Evolutionary conservation across 352 stramenopile species (phyloP), one percentile per base, ranked within the genome.

Genomic region (Aphanomyces invadans): DNA sequence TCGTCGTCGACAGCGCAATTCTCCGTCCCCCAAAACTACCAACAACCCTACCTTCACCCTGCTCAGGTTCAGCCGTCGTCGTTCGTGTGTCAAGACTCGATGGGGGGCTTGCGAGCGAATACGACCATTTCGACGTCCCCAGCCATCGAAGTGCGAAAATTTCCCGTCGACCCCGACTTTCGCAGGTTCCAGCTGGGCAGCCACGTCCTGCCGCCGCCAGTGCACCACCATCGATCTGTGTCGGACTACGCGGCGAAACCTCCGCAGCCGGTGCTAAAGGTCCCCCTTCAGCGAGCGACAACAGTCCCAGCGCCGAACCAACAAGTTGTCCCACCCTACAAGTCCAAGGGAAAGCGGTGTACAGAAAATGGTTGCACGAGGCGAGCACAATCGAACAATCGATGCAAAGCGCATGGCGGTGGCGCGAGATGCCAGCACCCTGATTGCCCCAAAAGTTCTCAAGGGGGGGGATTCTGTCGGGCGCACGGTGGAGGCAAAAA

Each of bases 401-500:
- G 82, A 15, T 92, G 84, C 76, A 92, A 92, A 38, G 82, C 82
- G 4, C 80, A 90, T 36, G 82, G 82, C 0, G 84, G 84, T 17
- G 85, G 85, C 4, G 83, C 83, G 0, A 74, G 85, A 2, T 93
- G 85, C 57, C 83, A 90, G 55, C 91, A 74, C 57, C 59, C 70
- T 10, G 80, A 79, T 12, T 93, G 85, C 65, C 75, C 72, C 5
- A 73, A 83, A 0, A 91, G 83, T 44, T 90, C 80, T 0, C 85
- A 93, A 70, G 85, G 85, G 23, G 82, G 85, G 0, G 85, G 85
- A 10, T 91, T 89, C 55, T 93, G 85, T 31, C 76, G 85, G 19
- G 80, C 82, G 0, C 84, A 93, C 31, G 84, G 84, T n/a, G 84
- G 84, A 9, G 84, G 84, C 49, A 91, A 92, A 62, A 83, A 84